These are phyloP conservation scores for Cornus suecica DNA, from an alignment of 148 eudicot species.

Conservation along the genomic window DNA sequence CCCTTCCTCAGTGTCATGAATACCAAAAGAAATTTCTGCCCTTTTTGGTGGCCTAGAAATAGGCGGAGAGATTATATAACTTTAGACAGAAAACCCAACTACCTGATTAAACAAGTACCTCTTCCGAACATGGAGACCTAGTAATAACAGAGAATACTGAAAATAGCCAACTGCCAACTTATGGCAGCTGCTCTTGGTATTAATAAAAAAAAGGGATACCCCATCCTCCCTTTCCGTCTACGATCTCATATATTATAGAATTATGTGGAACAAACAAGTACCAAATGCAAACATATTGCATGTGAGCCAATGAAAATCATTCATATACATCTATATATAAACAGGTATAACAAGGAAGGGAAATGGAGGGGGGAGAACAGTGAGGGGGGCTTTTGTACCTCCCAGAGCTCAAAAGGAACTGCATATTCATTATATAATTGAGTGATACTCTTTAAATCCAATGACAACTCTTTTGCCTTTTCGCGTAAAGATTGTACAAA, in stretches of 20 bases:
- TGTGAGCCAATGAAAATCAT: background rate
- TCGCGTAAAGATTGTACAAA: slow-evolving; percentile 37
- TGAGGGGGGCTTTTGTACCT: slow-evolving; percentile 42
- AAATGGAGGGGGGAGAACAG: slow-evolving; percentile 1
- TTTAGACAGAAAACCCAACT: too few species aligned
- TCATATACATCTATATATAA: background rate
- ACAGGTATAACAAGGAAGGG: background rate
- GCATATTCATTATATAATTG: slow-evolving; percentile 93
- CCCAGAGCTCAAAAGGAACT: slow-evolving; percentile 96
- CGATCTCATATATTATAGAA: background rate
- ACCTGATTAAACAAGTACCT: too few species aligned
- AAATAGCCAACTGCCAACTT: too few species aligned
- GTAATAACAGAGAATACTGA: too few species aligned
- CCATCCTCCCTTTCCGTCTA: background rate
- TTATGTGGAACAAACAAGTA: background rate
- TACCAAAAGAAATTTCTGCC: too few species aligned
- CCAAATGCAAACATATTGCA: background rate
- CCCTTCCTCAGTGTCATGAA: too few species aligned
- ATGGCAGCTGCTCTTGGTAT: too few species aligned
- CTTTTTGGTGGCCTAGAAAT: too few species aligned
- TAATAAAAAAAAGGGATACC: background rate
- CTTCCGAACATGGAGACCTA: too few species aligned
- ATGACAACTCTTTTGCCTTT: slow-evolving; percentile 78
- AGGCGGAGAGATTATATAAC: too few species aligned
- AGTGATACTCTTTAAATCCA: slow-evolving; percentile 83